Evolutionary conservation across 2,329 filamentous ascomycete genomes (phyloP).

Genomic region (Dothideomycetes sp.): DNA sequence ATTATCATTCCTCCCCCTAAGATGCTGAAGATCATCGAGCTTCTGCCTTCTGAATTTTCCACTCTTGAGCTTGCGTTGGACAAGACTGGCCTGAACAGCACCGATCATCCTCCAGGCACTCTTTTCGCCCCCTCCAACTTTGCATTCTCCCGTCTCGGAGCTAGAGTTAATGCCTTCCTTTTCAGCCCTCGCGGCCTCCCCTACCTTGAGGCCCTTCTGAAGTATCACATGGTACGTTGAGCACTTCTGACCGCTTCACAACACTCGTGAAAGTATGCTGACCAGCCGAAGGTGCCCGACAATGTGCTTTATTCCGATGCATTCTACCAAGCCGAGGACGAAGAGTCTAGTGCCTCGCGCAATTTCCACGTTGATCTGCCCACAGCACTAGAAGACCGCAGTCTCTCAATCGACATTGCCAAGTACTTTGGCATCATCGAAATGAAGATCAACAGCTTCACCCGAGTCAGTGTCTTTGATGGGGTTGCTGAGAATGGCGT

Average conservation of each 20-base stretch:
- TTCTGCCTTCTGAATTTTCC: slow-evolving; percentile 61
- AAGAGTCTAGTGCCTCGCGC: slow-evolving; percentile 27
- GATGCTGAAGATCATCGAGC: slow-evolving; percentile 51
- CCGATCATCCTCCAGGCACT: slow-evolving; percentile 53
- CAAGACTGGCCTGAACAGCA: slow-evolving; percentile 59
- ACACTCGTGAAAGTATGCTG: no score
- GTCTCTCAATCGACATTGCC: slow-evolving; percentile 60
- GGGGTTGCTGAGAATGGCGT: slow-evolving; percentile 68
- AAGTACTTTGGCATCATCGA: slow-evolving; percentile 56
- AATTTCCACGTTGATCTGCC: slow-evolving; percentile 60
- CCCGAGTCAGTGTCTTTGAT: slow-evolving; percentile 55
- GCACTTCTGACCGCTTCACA: no score
- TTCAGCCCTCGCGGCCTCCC: slow-evolving; percentile 65
- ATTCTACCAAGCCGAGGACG: slow-evolving; percentile 42
- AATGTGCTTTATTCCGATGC: slow-evolving; percentile 76
- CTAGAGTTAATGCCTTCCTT: slow-evolving; percentile 67
- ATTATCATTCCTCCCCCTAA: slow-evolving; percentile 67
- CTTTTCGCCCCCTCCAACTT: slow-evolving; percentile 72
- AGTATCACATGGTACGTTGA: slow-evolving; percentile 59
- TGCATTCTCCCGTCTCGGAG: slow-evolving; percentile 68
- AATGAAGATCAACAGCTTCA: slow-evolving; percentile 67
- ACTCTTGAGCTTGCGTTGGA: slow-evolving; percentile 64
- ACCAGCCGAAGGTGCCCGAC: no score
- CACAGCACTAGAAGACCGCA: slow-evolving; percentile 57
- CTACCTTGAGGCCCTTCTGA: slow-evolving; percentile 65